phyloP scores from a whole-genome alignment of 352 stramenopile genomes.

The Phytophthora pisi region DNA sequence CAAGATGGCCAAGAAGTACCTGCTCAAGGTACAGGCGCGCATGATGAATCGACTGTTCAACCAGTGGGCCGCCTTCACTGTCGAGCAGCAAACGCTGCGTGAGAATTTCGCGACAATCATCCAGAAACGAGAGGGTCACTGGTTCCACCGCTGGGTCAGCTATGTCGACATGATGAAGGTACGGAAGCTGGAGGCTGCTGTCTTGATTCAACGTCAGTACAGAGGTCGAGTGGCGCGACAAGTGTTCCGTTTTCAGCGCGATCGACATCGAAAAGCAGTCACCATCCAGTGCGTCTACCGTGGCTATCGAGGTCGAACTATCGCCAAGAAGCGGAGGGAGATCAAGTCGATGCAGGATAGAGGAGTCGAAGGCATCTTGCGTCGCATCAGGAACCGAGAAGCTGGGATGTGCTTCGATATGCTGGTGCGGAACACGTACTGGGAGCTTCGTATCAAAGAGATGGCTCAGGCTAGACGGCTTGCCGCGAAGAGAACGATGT shows the following conservation, averaged over 20 bases:
- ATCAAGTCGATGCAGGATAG: conserved; percentile 42
- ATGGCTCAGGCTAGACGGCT: conserved; percentile 32
- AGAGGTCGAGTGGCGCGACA: conserved; percentile 58
- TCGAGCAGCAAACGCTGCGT: conserved; percentile 48
- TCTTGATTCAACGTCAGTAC: conserved; percentile 70
- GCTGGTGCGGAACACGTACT: conserved; percentile 28
- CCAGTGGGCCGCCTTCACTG: conserved; percentile 50
- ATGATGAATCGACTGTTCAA: conserved; percentile 57
- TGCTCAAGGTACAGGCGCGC: conserved; percentile 58
- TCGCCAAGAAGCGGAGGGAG: conserved; percentile 22
- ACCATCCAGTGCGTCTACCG: conserved; percentile 67
- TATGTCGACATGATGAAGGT: conserved; percentile 42
- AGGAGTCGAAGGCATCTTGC: conserved; percentile 33
- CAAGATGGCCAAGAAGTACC: conserved; percentile 58
- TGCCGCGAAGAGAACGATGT: conserved; percentile 1
- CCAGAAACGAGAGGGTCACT: conserved; percentile 42
- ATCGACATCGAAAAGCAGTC: conserved; percentile 31
- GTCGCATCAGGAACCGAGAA: conserved; percentile 39
- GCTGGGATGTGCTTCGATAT: conserved; percentile 36
- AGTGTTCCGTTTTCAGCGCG: conserved; percentile 44
- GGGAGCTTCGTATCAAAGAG: conserved; percentile 39
- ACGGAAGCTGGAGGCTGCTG: conserved; percentile 30
- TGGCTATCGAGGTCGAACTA: conserved; percentile 37
- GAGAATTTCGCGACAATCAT: conserved; percentile 55
- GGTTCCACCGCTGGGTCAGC: conserved; percentile 54